These are phyloP conservation scores for Wallacemonas sp. DNA, from an alignment of 208 protist species.

Conservation along the genomic window DNA sequence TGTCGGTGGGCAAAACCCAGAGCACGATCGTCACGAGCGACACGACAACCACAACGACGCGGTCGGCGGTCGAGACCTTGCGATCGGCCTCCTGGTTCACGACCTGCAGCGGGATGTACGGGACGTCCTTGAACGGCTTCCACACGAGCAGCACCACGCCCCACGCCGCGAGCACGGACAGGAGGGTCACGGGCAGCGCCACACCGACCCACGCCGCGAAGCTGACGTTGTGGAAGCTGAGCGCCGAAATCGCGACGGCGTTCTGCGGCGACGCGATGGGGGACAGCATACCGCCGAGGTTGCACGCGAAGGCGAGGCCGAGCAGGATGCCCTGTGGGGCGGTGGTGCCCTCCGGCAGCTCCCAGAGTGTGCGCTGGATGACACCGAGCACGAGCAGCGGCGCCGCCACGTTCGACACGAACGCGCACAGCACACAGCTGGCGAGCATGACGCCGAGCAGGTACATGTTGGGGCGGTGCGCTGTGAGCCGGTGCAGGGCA, in stretches of 20 bases:
- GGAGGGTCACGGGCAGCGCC: slow-evolving; percentile 77
- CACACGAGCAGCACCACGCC: slow-evolving; percentile 80
- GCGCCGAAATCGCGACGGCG: slow-evolving; percentile 84
- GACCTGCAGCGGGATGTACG: slow-evolving; percentile 85
- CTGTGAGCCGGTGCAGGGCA: slow-evolving; percentile 72
- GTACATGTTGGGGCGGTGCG: slow-evolving; percentile 79
- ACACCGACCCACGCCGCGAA: slow-evolving; percentile 87
- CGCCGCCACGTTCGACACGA: slow-evolving; percentile 92
- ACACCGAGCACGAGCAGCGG: slow-evolving; percentile 89
- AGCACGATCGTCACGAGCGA: slow-evolving; percentile 78
- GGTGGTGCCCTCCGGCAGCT: slow-evolving; percentile 80
- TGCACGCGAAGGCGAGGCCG: slow-evolving; percentile 93
- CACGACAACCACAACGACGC: slow-evolving; percentile 70
- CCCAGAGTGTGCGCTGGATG: slow-evolving; percentile 84
- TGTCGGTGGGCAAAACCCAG: slow-evolving; percentile 80
- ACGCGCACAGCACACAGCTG: slow-evolving; percentile 82
- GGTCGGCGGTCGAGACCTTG: slow-evolving; percentile 48
- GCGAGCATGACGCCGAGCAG: slow-evolving; percentile 89
- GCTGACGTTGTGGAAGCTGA: slow-evolving; percentile 77
- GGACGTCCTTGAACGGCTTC: slow-evolving; percentile 85
- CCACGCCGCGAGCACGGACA: slow-evolving; percentile 70
- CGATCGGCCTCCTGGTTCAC: slow-evolving; percentile 59
- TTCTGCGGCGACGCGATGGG: slow-evolving; percentile 95
- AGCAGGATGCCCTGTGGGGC: slow-evolving; percentile 89
- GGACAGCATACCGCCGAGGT: slow-evolving; percentile 95